phyloP scores from a whole-genome alignment of 2,329 filamentous ascomycete genomes.

The Colletotrichum paranaense region DNA sequence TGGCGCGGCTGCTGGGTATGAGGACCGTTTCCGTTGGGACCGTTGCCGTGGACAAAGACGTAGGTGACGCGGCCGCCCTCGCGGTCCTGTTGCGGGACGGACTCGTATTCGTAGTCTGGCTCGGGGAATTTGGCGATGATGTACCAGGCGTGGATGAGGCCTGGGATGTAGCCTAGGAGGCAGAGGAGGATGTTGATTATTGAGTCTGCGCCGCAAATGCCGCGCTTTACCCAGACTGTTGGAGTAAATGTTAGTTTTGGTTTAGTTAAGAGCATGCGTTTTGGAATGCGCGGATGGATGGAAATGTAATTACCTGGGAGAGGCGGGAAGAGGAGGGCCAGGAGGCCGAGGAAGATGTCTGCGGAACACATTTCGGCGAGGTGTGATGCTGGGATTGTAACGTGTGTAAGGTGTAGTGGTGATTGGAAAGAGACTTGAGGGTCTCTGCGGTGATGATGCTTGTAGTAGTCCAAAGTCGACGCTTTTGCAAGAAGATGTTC shows the following conservation, averaged over 20 bases:
- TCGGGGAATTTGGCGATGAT: conserved; percentile 94
- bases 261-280: not conserved
- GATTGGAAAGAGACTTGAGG: not conserved
- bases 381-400: not conserved
- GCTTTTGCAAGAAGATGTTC: not conserved
- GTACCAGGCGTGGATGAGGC: conserved; percentile 96
- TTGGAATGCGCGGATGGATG: not conserved
- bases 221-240: conserved; percentile 94
- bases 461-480: not conserved
- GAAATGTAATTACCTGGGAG: conserved; percentile 66
- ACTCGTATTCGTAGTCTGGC: conserved; percentile 75
- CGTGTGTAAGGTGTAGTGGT: not conserved
- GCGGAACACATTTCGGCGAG: conserved; percentile 63
- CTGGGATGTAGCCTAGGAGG: conserved; percentile 81
- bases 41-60: conserved; percentile 75
- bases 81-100: conserved; percentile 63
- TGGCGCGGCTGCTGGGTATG: conserved; percentile 44
- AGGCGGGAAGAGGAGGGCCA: conserved; percentile 75
- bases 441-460: not conserved
- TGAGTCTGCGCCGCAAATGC: conserved; percentile 91
- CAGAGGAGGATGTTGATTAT: conserved; percentile 96
- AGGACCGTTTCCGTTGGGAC: conserved; percentile 38
- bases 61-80: conserved; percentile 76
- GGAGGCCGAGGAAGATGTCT: conserved; percentile 72
- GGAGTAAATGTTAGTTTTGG: not conserved